Evolutionary conservation across 2,329 filamentous ascomycete genomes (phyloP), one percentile per base, ranked within the genome.

Genomic region (Colletotrichum sp.): DNA sequence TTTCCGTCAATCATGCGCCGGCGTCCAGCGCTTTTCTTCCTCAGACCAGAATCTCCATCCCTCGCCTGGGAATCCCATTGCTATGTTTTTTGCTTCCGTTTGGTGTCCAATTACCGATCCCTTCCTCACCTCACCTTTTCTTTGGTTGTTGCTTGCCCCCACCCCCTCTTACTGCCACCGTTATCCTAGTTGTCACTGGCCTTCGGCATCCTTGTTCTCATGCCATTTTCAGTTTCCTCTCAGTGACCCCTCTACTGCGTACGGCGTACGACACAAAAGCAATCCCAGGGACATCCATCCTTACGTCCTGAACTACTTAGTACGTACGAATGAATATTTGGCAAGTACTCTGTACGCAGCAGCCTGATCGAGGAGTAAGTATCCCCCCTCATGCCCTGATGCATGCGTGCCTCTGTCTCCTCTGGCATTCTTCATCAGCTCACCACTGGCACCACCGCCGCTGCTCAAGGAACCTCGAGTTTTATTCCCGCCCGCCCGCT

Each of bases 1-100:
- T 72, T 73, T 21, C 64, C 59, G 64, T 76, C 70, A 73, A 69
- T 59, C 70, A 76, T 69, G 73, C 73, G 65, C 15, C 65, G n/a
- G 18, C 26, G 32, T 24, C 21, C 65, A 60, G 34, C 16, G 6
- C 36, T 34, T 32, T 57, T 30, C 30, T 30, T 39, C 34, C 24
- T 34, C 34, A 34, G 24, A 28, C 26, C n/a, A 32, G 59, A 71
- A 60, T 55, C 55, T 64, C 57, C 28, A 68, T 73, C 49, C 64
- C 70, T 73, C 57, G 59, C 24, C 57, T 15, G 30, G 71, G 66
- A 70, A 70, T 74, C 59, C 67, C 67, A 74, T 72, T 21, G 21
- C 63, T 30, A 10, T 6, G 55, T 8, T 62, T 32, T 30, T 28
- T 62, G 13, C 26, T 60, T 12, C 30, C 26, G 16, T n/a, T 59